Percentiles rank a stretch among this genome's conserved stretches.
phyloP scores from a whole-genome alignment of 148 eudicot species.

The Fagopyrum esculentum region DNA sequence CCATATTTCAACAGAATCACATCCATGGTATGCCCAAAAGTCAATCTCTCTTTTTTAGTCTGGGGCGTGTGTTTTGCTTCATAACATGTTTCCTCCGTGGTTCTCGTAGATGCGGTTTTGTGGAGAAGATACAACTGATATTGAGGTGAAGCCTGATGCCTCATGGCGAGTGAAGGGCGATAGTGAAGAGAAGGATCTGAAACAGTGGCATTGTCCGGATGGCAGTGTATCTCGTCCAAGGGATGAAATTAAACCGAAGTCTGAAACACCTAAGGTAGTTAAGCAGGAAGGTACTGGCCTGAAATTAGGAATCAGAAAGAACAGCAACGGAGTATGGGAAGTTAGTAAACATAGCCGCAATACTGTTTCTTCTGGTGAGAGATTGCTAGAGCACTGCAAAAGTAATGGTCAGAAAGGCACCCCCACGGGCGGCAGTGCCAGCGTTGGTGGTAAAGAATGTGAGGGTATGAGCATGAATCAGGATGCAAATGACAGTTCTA shows the following conservation, averaged over 20 bases:
- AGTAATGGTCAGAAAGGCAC: constrained; percentile 31
- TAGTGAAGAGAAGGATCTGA: constrained; percentile 45
- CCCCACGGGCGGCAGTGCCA: constrained; percentile 60
- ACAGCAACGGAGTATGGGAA: constrained; percentile 58
- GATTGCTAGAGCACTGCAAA: constrained; percentile 24
- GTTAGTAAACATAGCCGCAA: constrained; percentile 37
- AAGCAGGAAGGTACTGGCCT: constrained; percentile 48
- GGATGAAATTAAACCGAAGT: constrained; percentile 23
- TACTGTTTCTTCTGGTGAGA: constrained; percentile 36
- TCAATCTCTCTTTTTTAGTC: not conserved
- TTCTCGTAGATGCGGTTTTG: constrained; percentile 51
- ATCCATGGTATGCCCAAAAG: constrained; percentile 39
- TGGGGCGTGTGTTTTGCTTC: not conserved
- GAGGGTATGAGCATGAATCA: constrained; percentile 59
- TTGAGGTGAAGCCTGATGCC: constrained; percentile 95
- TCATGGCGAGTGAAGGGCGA: constrained; percentile 94
- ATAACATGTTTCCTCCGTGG: constrained; percentile 3
- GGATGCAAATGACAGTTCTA: constrained; percentile 36
- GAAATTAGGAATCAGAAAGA: constrained; percentile 55
- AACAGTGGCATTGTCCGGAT: constrained; percentile 63
- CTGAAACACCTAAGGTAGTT: constrained; percentile 37
- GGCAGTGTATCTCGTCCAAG: constrained; percentile 37
- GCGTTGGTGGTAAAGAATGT: constrained; percentile 54
- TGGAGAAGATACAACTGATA: constrained; percentile 83
- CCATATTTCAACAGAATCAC: constrained; percentile 92